These are phyloP conservation scores for Leccinum cinnamomeum DNA, from an alignment of 1,284 basidiomycete species.

Conservation along the genomic window DNA sequence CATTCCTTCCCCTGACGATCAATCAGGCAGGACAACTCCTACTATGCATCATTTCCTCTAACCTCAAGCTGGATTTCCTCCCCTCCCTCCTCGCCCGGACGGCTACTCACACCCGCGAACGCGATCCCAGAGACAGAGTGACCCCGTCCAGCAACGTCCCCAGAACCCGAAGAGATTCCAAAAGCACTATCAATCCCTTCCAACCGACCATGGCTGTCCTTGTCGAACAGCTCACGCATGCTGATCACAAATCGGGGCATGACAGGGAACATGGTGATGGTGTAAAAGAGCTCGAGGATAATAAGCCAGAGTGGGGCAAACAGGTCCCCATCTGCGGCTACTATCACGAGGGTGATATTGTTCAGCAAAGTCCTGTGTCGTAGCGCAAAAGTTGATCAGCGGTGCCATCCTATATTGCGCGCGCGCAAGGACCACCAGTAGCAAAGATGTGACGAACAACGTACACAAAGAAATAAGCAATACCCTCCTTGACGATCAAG, in stretches of 20 bases:
- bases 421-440: too few relatives aligned
- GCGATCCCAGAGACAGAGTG: background rate
- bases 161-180: background rate
- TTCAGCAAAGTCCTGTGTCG: too few relatives aligned
- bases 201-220: background rate
- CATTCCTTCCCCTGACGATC: background rate
- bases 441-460: too few relatives aligned
- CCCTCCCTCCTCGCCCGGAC: background rate
- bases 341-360: too few relatives aligned
- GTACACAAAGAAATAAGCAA: too few relatives aligned
- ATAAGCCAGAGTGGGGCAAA: too few relatives aligned
- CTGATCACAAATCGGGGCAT: background rate
- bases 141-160: background rate
- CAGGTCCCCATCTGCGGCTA: fast-evolving
- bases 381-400: too few relatives aligned
- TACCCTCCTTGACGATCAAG: too few relatives aligned
- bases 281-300: background rate
- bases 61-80: background rate
- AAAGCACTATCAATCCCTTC: background rate
- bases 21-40: background rate
- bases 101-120: background rate
- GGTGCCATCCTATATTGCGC: too few relatives aligned
- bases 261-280: background rate
- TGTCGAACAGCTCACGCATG: background rate
- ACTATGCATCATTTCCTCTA: background rate